A percentile compares a stretch with the other conserved stretches of the same genome.
These are phyloP conservation scores for Solanum bulbocastanum DNA, from an alignment of 257 asterid genomes.

Conservation along the genomic window DNA sequence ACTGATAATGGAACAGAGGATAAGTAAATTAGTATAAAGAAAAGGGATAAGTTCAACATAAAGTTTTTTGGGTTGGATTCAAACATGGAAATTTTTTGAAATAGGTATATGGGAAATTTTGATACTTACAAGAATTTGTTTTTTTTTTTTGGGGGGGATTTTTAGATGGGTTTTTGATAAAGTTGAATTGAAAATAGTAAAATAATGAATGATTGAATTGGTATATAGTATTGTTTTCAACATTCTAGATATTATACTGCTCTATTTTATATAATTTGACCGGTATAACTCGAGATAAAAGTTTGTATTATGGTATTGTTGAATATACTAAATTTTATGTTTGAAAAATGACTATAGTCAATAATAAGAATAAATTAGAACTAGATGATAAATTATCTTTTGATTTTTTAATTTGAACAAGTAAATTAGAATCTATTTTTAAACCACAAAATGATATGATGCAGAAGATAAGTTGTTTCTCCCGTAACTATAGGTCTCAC, in stretches of 20 bases:
- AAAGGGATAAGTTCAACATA: not conserved
- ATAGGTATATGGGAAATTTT: not conserved
- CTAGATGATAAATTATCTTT: not conserved
- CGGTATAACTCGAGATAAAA: too few relatives aligned
- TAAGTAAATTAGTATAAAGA: not conserved
- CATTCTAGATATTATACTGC: not conserved
- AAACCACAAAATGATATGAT: too few relatives aligned
- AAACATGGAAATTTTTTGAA: not conserved
- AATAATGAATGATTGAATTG: not conserved
- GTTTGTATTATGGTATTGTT: too few relatives aligned
- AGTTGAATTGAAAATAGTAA: not conserved
- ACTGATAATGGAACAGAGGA: conserved; percentile 5
- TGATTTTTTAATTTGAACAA: too few relatives aligned
- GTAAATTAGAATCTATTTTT: too few relatives aligned
- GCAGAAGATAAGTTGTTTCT: fast-evolving
- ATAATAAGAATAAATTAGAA: too few relatives aligned
- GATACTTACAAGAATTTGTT: not conserved
- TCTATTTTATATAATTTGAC: not conserved
- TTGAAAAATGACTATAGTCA: too few relatives aligned
- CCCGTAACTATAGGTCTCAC: not conserved
- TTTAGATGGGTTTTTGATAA: not conserved
- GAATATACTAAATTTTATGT: too few relatives aligned
- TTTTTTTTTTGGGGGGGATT: not conserved
- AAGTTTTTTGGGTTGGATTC: not conserved
- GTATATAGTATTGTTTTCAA: not conserved